Conservation (phyloP, 164 flowering plant species). For the Chloranthus sessilifolius region DNA sequence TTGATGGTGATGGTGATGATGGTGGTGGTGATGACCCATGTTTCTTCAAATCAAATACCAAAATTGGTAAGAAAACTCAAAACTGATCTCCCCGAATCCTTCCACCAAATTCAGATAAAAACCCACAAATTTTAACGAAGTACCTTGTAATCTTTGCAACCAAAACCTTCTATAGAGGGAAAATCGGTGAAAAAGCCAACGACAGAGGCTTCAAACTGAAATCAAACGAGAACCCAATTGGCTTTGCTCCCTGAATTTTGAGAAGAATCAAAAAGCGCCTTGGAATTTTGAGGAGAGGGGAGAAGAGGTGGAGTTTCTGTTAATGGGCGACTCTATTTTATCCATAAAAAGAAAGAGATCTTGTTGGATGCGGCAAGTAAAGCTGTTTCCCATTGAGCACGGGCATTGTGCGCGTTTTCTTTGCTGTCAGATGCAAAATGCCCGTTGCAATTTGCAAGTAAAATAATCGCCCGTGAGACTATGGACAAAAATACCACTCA, state of each 20-base stretch:
- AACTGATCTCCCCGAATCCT: background rate
- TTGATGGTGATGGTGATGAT: conserved; percentile 14
- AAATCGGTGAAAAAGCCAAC: background rate
- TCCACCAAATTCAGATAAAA: background rate
- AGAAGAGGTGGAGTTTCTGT: too few species aligned
- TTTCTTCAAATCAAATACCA: conserved; percentile 4
- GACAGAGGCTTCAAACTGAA: background rate
- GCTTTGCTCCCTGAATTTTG: background rate
- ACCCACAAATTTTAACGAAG: background rate
- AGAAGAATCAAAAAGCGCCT: too few species aligned
- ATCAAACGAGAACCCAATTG: conserved; percentile 1
- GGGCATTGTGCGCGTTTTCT: too few species aligned
- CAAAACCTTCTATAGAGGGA: background rate
- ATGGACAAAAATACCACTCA: too few species aligned
- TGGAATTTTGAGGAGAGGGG: too few species aligned
- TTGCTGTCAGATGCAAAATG: too few species aligned
- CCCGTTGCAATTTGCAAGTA: too few species aligned
- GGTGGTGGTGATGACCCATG: conserved; percentile 18
- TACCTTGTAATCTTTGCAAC: background rate
- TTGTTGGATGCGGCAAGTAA: too few species aligned
- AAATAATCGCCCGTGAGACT: too few species aligned
- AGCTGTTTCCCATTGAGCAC: too few species aligned
- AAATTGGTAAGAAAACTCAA: background rate
- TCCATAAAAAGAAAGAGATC: too few species aligned
- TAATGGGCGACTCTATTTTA: too few species aligned